A percentile compares a stretch with the other conserved stretches of the same genome.
These are phyloP conservation scores for Huiozyma sinensis DNA, from an alignment of 805 yeast species.

Conservation along the genomic window DNA sequence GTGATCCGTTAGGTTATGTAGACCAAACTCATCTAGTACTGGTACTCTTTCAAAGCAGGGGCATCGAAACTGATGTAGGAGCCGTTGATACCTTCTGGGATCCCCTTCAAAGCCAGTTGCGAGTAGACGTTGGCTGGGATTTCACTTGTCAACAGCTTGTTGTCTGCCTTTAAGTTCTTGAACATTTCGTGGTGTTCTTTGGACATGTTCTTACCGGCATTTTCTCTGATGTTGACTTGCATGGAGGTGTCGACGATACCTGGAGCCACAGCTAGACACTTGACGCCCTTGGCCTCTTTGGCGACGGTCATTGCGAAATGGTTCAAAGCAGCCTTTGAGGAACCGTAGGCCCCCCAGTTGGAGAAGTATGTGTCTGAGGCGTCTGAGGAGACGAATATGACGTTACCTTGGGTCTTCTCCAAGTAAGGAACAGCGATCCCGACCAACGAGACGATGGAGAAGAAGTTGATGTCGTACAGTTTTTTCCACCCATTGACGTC, in stretches of 20 bases:
- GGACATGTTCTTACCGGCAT: constrained; percentile 46
- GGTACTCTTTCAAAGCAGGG: constrained; percentile 9
- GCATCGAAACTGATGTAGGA: constrained; percentile 53
- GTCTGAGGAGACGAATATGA: constrained; percentile 77
- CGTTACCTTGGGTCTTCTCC: constrained; percentile 45
- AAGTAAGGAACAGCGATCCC: constrained; percentile 47
- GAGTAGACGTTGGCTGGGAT: constrained; percentile 66
- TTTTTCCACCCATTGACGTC: constrained; percentile 49
- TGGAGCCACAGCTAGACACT: constrained; percentile 69
- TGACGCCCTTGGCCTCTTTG: constrained; percentile 47
- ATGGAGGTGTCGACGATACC: constrained; percentile 88
- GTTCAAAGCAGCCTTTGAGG: constrained; percentile 84
- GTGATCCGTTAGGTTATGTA: background rate
- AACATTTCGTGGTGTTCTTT: constrained; percentile 50
- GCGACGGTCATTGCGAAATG: constrained; percentile 60
- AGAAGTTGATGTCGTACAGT: constrained; percentile 67
- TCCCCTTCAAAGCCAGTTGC: constrained; percentile 52
- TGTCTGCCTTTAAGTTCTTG: constrained; percentile 45
- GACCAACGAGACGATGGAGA: constrained; percentile 58
- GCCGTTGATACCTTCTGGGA: constrained; percentile 51
- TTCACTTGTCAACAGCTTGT: constrained; percentile 52
- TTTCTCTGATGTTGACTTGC: constrained; percentile 71
- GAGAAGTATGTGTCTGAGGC: constrained; percentile 45
- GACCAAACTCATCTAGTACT: background rate
- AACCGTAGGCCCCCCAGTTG: constrained; percentile 83